Percentiles rank a stretch among this genome's conserved stretches.
Evolutionary conservation across 352 stramenopile genomes (phyloP).

Genomic region (Phytopythium chamaehyphon): DNA sequence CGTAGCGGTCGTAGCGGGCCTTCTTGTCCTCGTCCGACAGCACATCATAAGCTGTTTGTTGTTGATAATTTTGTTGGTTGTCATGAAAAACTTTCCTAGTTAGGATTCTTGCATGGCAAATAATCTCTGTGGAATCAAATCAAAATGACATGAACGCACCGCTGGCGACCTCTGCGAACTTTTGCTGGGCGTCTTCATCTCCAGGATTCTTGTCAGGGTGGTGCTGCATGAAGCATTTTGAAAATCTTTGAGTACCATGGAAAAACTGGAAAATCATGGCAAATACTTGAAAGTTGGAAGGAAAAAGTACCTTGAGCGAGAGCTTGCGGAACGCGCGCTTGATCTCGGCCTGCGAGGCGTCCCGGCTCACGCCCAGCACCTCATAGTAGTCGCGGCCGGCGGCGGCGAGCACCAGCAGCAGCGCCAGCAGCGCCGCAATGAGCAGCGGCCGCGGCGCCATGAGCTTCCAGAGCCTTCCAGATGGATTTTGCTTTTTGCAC

Average conservation of each 20-base stretch:
- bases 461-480: constrained; percentile 15
- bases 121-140: too few species aligned
- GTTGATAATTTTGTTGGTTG: too few species aligned
- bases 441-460: constrained; percentile 14
- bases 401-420: constrained; percentile 22
- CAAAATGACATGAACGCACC: constrained; percentile 22
- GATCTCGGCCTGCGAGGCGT: constrained; percentile 67
- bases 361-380: constrained; percentile 54
- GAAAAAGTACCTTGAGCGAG: constrained; percentile 66
- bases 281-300: background rate
- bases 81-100: too few species aligned
- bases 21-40: constrained; percentile 89
- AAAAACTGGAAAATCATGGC: too few species aligned
- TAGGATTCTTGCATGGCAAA: too few species aligned
- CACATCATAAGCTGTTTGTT: constrained; percentile 89
- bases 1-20: constrained; percentile 89
- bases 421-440: constrained; percentile 21
- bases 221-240: too few species aligned
- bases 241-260: too few species aligned
- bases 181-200: constrained; percentile 75
- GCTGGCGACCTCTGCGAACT: constrained; percentile 84
- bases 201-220: constrained; percentile 90
- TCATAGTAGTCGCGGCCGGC: constrained; percentile 70
- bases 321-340: constrained; percentile 87
- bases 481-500: too few species aligned